A percentile compares a stretch with the other conserved stretches of the same genome.
Conservation (phyloP, 768 basidiomycete species). For the Mycena rebaudengoi region DNA sequence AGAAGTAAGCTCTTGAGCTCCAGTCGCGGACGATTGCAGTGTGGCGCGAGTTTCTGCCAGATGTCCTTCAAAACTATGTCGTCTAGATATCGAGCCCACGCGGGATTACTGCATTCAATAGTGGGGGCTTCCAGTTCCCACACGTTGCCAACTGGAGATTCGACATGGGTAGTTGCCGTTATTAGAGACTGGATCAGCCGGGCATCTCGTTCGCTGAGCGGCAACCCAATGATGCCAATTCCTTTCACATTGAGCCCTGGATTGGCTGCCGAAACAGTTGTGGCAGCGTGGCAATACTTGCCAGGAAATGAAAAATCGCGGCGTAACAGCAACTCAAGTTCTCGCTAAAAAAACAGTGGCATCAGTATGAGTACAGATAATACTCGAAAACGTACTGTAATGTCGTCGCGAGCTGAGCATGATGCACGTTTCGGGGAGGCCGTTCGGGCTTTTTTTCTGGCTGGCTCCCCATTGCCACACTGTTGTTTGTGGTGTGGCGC, state of each 20-base stretch:
- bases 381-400: constrained; percentile 6
- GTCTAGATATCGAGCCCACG: constrained; percentile 24
- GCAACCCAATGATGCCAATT: constrained; percentile 24
- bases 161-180: neutral
- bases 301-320: constrained; percentile 29
- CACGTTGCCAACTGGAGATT: constrained; percentile 8
- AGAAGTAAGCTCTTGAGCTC: constrained; percentile 19
- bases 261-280: constrained; percentile 23
- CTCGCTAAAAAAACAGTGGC: constrained; percentile 8
- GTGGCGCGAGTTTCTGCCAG: constrained; percentile 25
- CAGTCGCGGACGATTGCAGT: constrained; percentile 14
- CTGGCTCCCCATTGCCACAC: constrained; percentile 13
- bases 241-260: constrained; percentile 25
- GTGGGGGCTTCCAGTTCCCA: constrained; percentile 23
- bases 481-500: constrained; percentile 6
- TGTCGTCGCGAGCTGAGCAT: constrained; percentile 15
- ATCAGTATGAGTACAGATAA: neutral
- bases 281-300: constrained; percentile 26
- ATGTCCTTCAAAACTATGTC: constrained; percentile 26
- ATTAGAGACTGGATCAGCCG: constrained; percentile 16
- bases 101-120: constrained; percentile 25
- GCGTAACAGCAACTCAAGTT: constrained; percentile 21
- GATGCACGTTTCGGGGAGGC: neutral
- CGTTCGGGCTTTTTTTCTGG: constrained; percentile 20
- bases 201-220: constrained; percentile 27